Conservation (phyloP, 2,329 filamentous ascomycete species). For the Ceratocystis ficicola region DNA sequence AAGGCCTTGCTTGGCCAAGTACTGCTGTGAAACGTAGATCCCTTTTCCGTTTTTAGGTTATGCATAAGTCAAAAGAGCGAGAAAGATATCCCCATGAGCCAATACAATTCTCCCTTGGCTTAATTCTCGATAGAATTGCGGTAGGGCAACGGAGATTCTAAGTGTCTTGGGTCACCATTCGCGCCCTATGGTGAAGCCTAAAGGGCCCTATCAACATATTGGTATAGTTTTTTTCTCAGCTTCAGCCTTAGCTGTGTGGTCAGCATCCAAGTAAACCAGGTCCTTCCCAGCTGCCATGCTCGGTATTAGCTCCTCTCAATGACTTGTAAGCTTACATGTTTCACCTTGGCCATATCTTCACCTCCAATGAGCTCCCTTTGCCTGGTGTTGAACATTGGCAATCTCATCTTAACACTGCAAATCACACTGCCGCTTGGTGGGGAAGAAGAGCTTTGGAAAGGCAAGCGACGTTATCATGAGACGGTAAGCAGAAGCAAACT, state of each 20-base stretch:
- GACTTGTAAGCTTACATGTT: neutral
- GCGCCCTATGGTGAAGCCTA: neutral
- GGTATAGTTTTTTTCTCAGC: neutral
- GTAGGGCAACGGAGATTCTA: neutral
- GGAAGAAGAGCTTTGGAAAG: neutral
- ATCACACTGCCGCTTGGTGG: neutral
- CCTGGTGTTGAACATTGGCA: neutral
- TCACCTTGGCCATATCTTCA: neutral
- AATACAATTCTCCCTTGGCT: neutral
- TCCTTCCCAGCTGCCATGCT: neutral
- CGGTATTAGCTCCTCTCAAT: neutral
- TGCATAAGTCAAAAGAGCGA: neutral
- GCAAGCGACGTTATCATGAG: neutral
- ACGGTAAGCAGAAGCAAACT: neutral
- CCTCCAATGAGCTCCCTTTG: neutral
- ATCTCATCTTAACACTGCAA: slow-evolving; percentile 6
- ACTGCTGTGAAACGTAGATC: neutral
- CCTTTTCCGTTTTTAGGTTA: neutral
- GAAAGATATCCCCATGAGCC: neutral
- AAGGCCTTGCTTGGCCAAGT: neutral
- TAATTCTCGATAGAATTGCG: neutral
- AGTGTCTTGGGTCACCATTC: neutral
- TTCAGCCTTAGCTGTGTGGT: neutral
- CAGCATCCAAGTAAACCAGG: neutral
- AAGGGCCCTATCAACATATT: neutral